These are phyloP conservation scores for Phanerochaete sordida DNA, from an alignment of 768 basidiomycete species.

Conservation along the genomic window DNA sequence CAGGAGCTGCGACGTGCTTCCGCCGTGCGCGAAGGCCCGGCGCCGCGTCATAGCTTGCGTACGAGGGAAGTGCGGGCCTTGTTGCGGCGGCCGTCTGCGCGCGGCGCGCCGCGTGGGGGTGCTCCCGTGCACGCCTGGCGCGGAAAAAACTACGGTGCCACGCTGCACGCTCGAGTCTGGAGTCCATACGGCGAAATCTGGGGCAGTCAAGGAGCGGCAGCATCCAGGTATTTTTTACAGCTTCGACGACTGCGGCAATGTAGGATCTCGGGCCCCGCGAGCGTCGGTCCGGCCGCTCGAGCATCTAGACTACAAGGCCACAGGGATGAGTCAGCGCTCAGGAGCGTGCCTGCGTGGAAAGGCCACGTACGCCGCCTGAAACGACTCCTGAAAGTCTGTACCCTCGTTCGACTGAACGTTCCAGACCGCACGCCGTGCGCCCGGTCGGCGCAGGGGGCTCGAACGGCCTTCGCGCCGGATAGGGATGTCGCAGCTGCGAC, in stretches of 20 bases:
- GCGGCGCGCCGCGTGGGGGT: no score
- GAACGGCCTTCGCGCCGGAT: not conserved
- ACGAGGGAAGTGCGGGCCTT: not conserved
- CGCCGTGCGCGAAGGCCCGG: not conserved
- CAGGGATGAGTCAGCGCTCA: not conserved
- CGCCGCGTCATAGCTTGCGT: not conserved
- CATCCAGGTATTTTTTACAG: not conserved
- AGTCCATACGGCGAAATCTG: no score
- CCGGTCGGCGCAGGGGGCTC: not conserved
- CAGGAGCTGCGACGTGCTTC: not conserved
- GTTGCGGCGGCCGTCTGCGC: no score
- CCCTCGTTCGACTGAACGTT: not conserved
- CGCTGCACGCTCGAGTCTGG: no score
- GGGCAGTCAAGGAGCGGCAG: no score
- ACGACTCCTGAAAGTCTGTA: not conserved
- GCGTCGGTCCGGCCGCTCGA: no score
- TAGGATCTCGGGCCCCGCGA: no score
- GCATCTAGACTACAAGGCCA: not conserved
- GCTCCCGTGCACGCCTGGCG: no score
- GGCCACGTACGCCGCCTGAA: not conserved
- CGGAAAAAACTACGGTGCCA: no score
- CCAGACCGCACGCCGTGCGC: not conserved
- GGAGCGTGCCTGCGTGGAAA: not conserved
- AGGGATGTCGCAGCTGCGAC: not conserved
- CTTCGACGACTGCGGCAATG: no score